Evolutionary conservation across 192 early-diverging fungal species (phyloP), one percentile per base, ranked within the genome.

Genomic region (Coemansia sp.): DNA sequence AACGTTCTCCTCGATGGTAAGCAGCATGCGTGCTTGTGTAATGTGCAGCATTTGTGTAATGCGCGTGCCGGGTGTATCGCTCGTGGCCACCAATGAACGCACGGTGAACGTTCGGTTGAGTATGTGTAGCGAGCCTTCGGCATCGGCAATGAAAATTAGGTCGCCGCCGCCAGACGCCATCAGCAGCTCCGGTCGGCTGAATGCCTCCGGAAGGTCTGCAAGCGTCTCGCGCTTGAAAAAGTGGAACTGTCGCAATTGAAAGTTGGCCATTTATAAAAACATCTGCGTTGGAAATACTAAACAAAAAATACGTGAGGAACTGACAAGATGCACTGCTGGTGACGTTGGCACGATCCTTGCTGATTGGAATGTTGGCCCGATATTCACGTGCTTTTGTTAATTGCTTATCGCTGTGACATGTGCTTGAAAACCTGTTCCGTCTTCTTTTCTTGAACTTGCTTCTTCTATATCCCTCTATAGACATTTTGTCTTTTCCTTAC

Each of bases 1-100:
- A 21, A 70, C 73, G 53, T 69, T 76, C 41, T 76, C 79, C 38
- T 81, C 69, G 14, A 94, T 80, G 3, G 91, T 91, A 23, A 95
- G 69, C 43, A 97, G 70, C 7, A 86, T 86, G 46, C 92, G 92
- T 52, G 83, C 78, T 61, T 89, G 83, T 56, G 86, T 87, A 51
- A 94, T 74, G 54, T 89, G 87, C 55, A 88, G 82, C 78, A 97
- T 74, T 57, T 95, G 93, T 0, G 91, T 88, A 33, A 97, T 84
- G 46, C 84, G 82, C 23, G 83, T 82, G 19, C 80, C 80, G 11
- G 83, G 73, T 19, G 78, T 78, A 9, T 85, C 87, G 39, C 71
- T 58, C 43, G 62, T 42, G 3, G 69, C 68, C 19, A 84, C 52
- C 61, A 91, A 89, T 22, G 85, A 83, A 50, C 82, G 83, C 12